Conservation (phyloP, 495 filamentous ascomycete genomes). For the Penicillium soppii region DNA sequence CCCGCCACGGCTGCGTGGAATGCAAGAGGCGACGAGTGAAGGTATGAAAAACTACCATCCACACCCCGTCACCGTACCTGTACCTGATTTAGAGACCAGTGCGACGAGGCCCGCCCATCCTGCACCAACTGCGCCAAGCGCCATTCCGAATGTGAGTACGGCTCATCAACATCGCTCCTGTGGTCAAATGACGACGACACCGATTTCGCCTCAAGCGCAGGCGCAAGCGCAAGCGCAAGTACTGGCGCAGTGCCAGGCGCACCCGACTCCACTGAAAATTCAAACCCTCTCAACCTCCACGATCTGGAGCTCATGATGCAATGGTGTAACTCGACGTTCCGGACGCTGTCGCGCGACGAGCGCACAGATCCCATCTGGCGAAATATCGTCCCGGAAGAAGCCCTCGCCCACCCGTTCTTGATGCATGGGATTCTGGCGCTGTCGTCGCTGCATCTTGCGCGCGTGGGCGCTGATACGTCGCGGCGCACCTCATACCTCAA, state of each 20-base stretch:
- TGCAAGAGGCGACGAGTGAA: constrained; percentile 41
- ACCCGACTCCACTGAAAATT: constrained; percentile 12
- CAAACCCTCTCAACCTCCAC: constrained; percentile 28
- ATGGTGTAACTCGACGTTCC: constrained; percentile 40
- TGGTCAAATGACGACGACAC: constrained; percentile 43
- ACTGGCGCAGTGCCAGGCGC: neutral
- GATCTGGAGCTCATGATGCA: constrained; percentile 47
- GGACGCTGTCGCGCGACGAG: constrained; percentile 29
- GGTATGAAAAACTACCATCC: constrained; percentile 18
- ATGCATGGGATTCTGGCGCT: constrained; percentile 55
- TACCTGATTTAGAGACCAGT: constrained; percentile 28
- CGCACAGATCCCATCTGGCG: constrained; percentile 43
- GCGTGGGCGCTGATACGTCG: constrained; percentile 23
- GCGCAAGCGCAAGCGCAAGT: neutral
- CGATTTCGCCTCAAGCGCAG: neutral
- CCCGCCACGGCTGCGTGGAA: constrained; percentile 33
- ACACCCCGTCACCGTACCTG: neutral
- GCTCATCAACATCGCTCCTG: constrained; percentile 33
- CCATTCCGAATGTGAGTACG: constrained; percentile 40
- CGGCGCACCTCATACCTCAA: constrained; percentile 29
- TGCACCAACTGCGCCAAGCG: constrained; percentile 43
- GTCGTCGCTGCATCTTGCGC: constrained; percentile 47
- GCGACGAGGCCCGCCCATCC: constrained; percentile 36
- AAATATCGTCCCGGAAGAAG: constrained; percentile 42
- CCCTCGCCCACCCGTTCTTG: constrained; percentile 45